Evolutionary conservation across 495 filamentous ascomycete genomes (phyloP).

Genomic region (Sabuloglossum arenarium): DNA sequence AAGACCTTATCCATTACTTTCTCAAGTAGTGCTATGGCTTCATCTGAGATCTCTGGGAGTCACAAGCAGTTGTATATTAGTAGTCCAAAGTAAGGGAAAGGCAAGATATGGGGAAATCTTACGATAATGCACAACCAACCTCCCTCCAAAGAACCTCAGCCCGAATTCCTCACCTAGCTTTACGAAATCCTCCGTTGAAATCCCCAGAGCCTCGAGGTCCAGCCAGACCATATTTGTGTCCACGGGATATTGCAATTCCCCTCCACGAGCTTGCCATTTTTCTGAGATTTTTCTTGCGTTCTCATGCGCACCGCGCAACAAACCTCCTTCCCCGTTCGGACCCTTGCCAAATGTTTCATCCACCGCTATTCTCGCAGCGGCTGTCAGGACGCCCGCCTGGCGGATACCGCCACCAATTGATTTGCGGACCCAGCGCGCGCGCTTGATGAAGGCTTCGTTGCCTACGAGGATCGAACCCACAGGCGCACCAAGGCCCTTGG

Average conservation of each 20-base stretch:
- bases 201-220: constrained; percentile 36
- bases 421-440: constrained; percentile 65
- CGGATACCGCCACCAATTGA: constrained; percentile 65
- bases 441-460: constrained; percentile 38
- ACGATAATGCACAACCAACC: constrained; percentile 44
- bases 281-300: constrained; percentile 41
- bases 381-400: constrained; percentile 42
- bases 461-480: constrained; percentile 68
- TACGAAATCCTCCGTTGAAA: constrained; percentile 24
- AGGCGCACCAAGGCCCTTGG: constrained; percentile 76
- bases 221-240: constrained; percentile 96
- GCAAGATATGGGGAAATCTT: no score
- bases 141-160: constrained; percentile 26
- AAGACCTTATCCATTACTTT: no score
- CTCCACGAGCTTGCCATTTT: constrained; percentile 27
- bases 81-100: no score
- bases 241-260: constrained; percentile 35
- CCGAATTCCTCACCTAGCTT: constrained; percentile 30
- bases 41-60: no score
- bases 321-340: constrained; percentile 37
- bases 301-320: constrained; percentile 36
- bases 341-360: constrained; percentile 50
- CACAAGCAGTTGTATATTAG: no score
- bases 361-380: constrained; percentile 34
- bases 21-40: no score